phyloP scores from a whole-genome alignment of 129 eudicot species.

The Lactuca sativa region DNA sequence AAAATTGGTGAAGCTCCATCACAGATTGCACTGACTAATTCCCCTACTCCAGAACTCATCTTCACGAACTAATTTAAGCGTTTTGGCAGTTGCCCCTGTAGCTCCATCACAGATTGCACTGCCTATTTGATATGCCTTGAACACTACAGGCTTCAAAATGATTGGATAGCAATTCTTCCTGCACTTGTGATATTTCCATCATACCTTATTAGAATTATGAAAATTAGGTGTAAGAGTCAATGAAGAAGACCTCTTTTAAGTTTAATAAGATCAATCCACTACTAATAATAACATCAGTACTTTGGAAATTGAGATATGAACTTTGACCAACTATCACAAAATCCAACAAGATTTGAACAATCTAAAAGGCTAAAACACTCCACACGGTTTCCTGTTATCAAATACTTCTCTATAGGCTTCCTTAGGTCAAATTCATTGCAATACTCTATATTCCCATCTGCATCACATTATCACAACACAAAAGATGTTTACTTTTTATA shows the following conservation, averaged over 20 bases:
- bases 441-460: too few species aligned
- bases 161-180: constrained; percentile 87
- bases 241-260: background rate
- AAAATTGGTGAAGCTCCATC: too few species aligned
- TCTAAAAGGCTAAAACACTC: constrained; percentile 77
- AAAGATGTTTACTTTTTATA: constrained; percentile 1
- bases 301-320: constrained; percentile 73
- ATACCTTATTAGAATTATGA: constrained; percentile 35
- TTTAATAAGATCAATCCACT: too few species aligned
- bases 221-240: background rate
- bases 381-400: constrained; percentile 50
- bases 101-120: too few species aligned
- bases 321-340: constrained; percentile 70
- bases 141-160: constrained; percentile 38
- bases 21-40: too few species aligned
- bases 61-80: too few species aligned
- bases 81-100: too few species aligned
- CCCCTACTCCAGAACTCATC: too few species aligned
- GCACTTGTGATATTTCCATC: constrained; percentile 61
- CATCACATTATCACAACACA: constrained; percentile 22
- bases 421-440: too few species aligned
- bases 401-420: too few species aligned
- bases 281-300: constrained; percentile 27
- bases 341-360: constrained; percentile 48
- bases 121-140: too few species aligned